phyloP scores from a whole-genome alignment of 208 protist genomes.

The Leptomonas seymouri region DNA sequence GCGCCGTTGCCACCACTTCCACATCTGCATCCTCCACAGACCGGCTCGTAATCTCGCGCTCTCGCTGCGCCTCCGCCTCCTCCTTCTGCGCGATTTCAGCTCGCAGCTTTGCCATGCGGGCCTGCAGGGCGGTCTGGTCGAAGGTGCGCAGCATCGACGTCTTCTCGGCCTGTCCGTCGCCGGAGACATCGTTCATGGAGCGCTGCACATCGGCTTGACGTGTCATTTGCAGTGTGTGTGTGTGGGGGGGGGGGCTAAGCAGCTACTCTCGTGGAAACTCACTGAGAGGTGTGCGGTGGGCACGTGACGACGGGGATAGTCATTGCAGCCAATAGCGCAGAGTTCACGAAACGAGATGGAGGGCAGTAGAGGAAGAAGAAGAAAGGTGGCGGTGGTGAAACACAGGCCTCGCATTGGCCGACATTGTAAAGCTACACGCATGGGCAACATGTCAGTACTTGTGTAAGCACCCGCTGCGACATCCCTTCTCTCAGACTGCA shows the following conservation, averaged over 20 bases:
- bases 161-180: conserved; percentile 59
- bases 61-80: conserved; percentile 53
- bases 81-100: conserved; percentile 68
- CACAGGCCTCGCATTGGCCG: too few relatives aligned
- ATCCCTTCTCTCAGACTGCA: too few relatives aligned
- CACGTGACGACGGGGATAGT: too few relatives aligned
- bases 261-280: too few relatives aligned
- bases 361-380: too few relatives aligned
- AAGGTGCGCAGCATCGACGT: conserved; percentile 71
- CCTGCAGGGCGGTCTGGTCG: conserved; percentile 67
- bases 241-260: neutral
- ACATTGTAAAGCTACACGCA: too few relatives aligned
- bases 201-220: conserved; percentile 77
- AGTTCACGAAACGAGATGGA: too few relatives aligned
- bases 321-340: too few relatives aligned
- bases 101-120: conserved; percentile 70
- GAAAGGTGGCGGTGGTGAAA: too few relatives aligned
- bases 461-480: too few relatives aligned
- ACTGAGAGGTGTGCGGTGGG: too few relatives aligned
- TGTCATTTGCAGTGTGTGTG: conserved; percentile 37
- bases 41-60: conserved; percentile 50
- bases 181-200: conserved; percentile 73
- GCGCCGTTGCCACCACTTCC: conserved; percentile 42
- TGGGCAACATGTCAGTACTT: too few relatives aligned
- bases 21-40: conserved; percentile 57